Evolutionary conservation across 495 filamentous ascomycete species (phyloP).

Genomic region (Copromyces sp.): DNA sequence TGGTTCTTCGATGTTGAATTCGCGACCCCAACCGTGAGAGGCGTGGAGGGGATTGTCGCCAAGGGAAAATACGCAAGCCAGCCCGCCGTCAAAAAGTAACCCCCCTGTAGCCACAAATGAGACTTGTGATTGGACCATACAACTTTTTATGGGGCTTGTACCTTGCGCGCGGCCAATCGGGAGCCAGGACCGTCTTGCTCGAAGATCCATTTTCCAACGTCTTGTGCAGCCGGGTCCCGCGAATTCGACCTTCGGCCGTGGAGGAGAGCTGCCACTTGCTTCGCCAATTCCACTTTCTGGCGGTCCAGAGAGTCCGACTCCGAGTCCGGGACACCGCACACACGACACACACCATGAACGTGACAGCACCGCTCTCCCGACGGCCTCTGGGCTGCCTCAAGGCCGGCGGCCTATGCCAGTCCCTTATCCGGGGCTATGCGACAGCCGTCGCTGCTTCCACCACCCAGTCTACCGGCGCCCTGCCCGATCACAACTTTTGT

Average conservation of each 20-base stretch:
- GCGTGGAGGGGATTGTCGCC: background rate
- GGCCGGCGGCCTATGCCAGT: constrained; percentile 40
- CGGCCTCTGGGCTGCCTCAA: constrained; percentile 62
- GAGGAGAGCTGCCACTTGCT: background rate
- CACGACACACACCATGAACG: constrained; percentile 43
- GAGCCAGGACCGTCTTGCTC: background rate
- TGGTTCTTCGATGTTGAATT: background rate
- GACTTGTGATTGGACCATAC: background rate
- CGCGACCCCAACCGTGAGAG: background rate
- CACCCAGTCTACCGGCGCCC: constrained; percentile 11
- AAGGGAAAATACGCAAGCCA: background rate
- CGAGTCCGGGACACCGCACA: constrained; percentile 8
- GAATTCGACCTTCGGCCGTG: background rate
- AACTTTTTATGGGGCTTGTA: background rate
- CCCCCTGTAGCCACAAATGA: background rate
- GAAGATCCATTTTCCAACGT: background rate
- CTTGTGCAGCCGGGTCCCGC: background rate
- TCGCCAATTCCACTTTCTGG: background rate
- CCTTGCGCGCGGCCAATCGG: background rate
- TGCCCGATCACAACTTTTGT: constrained; percentile 25
- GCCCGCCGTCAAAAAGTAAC: background rate
- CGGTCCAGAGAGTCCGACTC: background rate
- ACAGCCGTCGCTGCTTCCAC: constrained; percentile 20
- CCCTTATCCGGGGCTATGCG: constrained; percentile 2
- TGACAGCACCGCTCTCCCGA: constrained; percentile 34